These are phyloP conservation scores for Eucalyptus albens DNA, from an alignment of 345 rosid genomes.

Conservation along the genomic window DNA sequence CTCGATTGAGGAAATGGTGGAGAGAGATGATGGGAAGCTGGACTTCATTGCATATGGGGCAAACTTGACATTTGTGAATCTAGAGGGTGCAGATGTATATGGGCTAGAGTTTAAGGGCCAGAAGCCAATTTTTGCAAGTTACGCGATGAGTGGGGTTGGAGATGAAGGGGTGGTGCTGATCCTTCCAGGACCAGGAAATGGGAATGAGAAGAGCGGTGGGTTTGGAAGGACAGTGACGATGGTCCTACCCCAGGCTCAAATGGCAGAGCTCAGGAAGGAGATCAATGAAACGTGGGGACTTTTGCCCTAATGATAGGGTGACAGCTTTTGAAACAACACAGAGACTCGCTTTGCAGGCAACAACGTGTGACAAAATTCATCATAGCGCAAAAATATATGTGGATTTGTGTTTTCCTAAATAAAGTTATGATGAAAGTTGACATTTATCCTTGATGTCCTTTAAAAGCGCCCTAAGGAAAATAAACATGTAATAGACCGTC, in stretches of 20 bases:
- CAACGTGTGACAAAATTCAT: neutral
- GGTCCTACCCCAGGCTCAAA: constrained; percentile 24
- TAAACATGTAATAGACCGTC: neutral
- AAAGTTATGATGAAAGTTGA: no score
- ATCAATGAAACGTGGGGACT: constrained; percentile 5
- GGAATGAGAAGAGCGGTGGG: neutral
- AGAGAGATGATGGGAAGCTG: neutral
- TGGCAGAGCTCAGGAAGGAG: constrained; percentile 15
- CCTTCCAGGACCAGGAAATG: constrained; percentile 7
- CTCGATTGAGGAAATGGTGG: constrained; percentile 10
- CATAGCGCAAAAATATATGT: neutral
- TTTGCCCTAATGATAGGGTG: neutral
- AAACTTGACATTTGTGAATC: constrained; percentile 51
- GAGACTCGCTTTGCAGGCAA: neutral
- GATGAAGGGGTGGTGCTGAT: constrained; percentile 50
- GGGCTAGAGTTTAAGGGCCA: constrained; percentile 36
- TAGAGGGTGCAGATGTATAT: constrained; percentile 30
- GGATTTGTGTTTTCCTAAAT: neutral
- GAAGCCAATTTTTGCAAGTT: constrained; percentile 32
- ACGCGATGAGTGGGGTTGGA: constrained; percentile 38
- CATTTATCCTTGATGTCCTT: neutral
- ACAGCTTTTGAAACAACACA: neutral
- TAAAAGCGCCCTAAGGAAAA: neutral
- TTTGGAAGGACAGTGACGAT: constrained; percentile 18
- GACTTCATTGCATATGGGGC: constrained; percentile 52